Evolutionary conservation across 495 filamentous ascomycete genomes (phyloP), one percentile per base, ranked within the genome.

Genomic region (Chaetomium tenue): DNA sequence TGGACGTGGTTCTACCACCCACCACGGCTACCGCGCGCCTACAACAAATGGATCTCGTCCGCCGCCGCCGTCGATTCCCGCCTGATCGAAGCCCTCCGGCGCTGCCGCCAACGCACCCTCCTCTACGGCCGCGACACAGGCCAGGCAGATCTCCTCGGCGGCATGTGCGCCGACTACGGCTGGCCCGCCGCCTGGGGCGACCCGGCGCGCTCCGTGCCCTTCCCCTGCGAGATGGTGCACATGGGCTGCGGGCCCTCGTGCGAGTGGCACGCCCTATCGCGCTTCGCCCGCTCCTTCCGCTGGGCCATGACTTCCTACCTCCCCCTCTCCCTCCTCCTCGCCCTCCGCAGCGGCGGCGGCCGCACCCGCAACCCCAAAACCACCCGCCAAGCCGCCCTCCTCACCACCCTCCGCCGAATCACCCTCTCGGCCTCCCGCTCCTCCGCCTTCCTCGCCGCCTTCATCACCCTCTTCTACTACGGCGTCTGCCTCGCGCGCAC

Each of bases 191-290:
- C 75, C 60, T 93, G 89, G 86, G 93, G 91, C 13, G 90, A 97
- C 72, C 93, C 93, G 2, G 80, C 81, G 33, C 81, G 82, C 54
- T 85, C 88, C 0, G 75, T 87, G 30, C 93, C 91, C 0, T 90
- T 94, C 63, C 92, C 91, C 6, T 97, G 93, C 77, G 87, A 92
- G 75, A 78, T 97, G 69, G 90, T 96, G 25, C 93, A 97, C 71
- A 91, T 91, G 86, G 89, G 89, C 58, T 82, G 81, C 63, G 89
- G 90, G 25, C 81, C 86, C 3, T 89, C 76, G 63, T 97, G 93
- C 74, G 91, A 97, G 72, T 81, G 79, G 66, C 90, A 96, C 73
- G 91, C 91, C 11, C 52, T 89, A 8, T 82, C 79, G 33, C 85
- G 93, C 22, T 93, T 95, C 73, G 71, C 73, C 30, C 81, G 83